Base-by-base conservation (phyloP, 371 early-diverging fungal genomes). In the Mortierella sp. region DNA sequence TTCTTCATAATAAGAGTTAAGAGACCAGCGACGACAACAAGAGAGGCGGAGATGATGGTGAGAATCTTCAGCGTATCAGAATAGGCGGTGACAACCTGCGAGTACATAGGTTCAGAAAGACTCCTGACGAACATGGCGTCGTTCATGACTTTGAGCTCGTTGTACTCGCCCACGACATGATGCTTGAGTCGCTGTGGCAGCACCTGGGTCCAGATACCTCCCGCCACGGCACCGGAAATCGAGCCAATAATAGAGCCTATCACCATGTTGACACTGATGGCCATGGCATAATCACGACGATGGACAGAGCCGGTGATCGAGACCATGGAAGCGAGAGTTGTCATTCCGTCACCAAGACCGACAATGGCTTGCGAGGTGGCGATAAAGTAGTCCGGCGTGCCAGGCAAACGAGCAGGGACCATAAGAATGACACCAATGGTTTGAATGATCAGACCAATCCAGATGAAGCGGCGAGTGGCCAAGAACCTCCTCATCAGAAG, bases 371-470 rank as follows among this genome's bases (percentile, higher is more conserved):
- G 89, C 10, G 82, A 83, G 44, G 80, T 76, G 31, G 80, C 88
- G 34, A 90, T 78, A 73, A 84, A 86, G 24, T 68, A 82, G 72
- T 82, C 82, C 31, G 82, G 78, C 0, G 88, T 83, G 19, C 52
- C 48, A 7, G 89, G 83, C 73, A 78, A 70, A 72, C 90, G 88
- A 52, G 90, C 83, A 16, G 84, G 88, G 52, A 90, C 88, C 90
- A 90, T 88, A 11, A 88, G 50, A 10, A 87, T 87, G 63, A 80
- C 72, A 63, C 89, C 88, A 16, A 89, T 71, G 21, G 86, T 71
- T 54, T 77, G 75, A 31, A 87, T 78, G 19, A 73, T 44, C 47
- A 77, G 68, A 71, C 77, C 77, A 44, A 57, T 70, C 77, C 77
- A 77, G 57, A 77, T 70, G 58, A 77, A 77, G 71, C 70, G 77